Base-by-base conservation (phyloP, 2,329 filamentous ascomycete genomes). In the Orbilia blumenaviensis region DNA sequence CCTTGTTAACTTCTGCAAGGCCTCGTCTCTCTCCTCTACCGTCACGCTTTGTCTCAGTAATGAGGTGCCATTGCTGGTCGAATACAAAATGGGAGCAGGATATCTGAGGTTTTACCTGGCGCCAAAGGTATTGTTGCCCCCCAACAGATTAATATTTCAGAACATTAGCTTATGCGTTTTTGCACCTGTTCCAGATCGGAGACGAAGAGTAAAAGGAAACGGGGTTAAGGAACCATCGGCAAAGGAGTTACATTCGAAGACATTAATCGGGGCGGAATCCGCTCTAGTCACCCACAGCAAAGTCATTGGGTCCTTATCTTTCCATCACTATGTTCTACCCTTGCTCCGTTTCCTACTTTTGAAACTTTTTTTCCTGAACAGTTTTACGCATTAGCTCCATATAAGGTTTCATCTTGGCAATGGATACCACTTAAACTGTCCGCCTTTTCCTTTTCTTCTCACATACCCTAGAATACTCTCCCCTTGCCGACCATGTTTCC, bases 1-100 rank as follows among this genome's bases (percentile, higher is more conserved):
- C 86, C 90, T 99, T 2, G 92, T 96, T 87, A 98, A 98, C 88
- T 99, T 99, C 87, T 98, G 95, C 91, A 99, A 99, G 87, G 96
- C 96, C 34, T 91, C 93, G 78, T 90, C 89, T 63, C 87, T 99
- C 77, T 94, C 94, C 41, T 86, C 84, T 80, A 87, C 88, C 79
- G 96, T 99, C 84, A 95, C 92, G 85, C 90, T 99, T 80, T 96
- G 92, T 85, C 88, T 99, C 80, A 98, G 94, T 63, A 94, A 93
- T 84, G 95, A 99, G 85, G 94, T 99, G 61, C 95, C 95, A 27
- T 89, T 99, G 79, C 87, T 98, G 80, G 95, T 99, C 48, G 95
- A 99, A 86, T 99, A 98, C 84, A 86, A 78, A 42, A 81, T 80
- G 80, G 80, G 78, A 77, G 87, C 87, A 66, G 91, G 92, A 84